These are phyloP conservation scores for Phytophthora hybrid DNA, from an alignment of 352 stramenopile genomes.

Conservation along the genomic window DNA sequence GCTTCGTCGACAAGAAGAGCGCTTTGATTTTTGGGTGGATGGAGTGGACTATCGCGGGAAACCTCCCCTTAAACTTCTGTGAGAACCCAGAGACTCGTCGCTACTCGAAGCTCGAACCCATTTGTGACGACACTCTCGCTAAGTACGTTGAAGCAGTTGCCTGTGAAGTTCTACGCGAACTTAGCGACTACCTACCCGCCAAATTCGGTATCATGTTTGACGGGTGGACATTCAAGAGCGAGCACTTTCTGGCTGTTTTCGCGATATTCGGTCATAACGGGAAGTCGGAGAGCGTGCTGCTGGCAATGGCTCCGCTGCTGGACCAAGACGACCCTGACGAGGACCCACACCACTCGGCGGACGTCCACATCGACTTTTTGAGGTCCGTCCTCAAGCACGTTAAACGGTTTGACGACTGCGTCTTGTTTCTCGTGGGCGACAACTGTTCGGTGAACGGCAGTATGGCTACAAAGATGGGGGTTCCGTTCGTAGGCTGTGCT, in stretches of 20 bases:
- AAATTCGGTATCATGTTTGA: neutral
- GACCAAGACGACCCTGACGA: neutral
- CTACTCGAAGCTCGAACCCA: too few species aligned
- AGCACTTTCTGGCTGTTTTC: neutral
- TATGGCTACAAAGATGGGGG: neutral
- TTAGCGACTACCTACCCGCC: too few species aligned
- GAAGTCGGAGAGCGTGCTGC: neutral
- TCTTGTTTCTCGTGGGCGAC: neutral
- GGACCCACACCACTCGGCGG: neutral
- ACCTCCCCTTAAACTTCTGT: too few species aligned
- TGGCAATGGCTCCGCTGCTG: neutral
- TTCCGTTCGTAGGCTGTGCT: neutral
- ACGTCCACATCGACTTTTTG: neutral
- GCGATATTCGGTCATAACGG: neutral
- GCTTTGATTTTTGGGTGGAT: too few species aligned
- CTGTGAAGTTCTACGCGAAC: too few species aligned
- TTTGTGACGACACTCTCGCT: too few species aligned
- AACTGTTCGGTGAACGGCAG: neutral
- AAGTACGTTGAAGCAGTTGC: too few species aligned
- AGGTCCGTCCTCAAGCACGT: neutral
- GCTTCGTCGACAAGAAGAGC: too few species aligned
- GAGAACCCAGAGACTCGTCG: too few species aligned
- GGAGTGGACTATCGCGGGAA: too few species aligned
- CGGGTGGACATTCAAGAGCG: neutral
- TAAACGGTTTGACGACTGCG: neutral